phyloP scores from a whole-genome alignment of 2,329 filamentous ascomycete genomes.

The Cryphonectria parasitica region DNA sequence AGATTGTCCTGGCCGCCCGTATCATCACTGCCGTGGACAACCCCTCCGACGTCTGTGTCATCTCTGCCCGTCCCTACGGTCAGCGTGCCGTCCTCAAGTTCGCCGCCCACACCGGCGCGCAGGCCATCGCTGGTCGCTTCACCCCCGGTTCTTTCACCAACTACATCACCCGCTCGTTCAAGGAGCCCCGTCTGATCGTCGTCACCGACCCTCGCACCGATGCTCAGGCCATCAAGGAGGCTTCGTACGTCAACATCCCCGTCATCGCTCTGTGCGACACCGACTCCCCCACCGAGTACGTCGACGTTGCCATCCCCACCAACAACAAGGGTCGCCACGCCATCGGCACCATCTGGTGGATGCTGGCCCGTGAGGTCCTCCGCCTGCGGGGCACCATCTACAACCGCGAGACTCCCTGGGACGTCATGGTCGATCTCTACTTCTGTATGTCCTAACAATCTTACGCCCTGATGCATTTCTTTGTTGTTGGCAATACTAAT shows the following conservation, averaged over 20 bases:
- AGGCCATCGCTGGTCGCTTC: constrained; percentile 98
- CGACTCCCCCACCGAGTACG: constrained; percentile 99
- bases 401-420: constrained; percentile 96
- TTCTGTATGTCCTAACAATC: constrained; percentile 70
- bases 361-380: constrained; percentile 99
- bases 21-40: constrained; percentile 99
- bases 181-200: constrained; percentile 99
- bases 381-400: constrained; percentile 96
- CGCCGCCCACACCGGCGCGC: constrained; percentile 95
- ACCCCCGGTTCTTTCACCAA: constrained; percentile 99
- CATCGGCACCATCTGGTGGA: constrained; percentile 99
- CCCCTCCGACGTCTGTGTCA: constrained; percentile 98
- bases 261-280: constrained; percentile 99
- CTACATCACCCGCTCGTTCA: constrained; percentile 99
- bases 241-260: constrained; percentile 99
- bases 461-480: neutral
- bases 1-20: constrained; percentile 97
- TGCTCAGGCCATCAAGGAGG: constrained; percentile 99
- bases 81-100: constrained; percentile 99
- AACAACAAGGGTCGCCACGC: constrained; percentile 99
- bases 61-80: constrained; percentile 98
- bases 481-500: constrained; percentile 29
- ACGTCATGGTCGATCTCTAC: constrained; percentile 99
- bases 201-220: constrained; percentile 99
- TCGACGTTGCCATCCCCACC: constrained; percentile 99